Base-by-base conservation (phyloP, 208 protist species). In the Kentomonas sorsogonicus region DNA sequence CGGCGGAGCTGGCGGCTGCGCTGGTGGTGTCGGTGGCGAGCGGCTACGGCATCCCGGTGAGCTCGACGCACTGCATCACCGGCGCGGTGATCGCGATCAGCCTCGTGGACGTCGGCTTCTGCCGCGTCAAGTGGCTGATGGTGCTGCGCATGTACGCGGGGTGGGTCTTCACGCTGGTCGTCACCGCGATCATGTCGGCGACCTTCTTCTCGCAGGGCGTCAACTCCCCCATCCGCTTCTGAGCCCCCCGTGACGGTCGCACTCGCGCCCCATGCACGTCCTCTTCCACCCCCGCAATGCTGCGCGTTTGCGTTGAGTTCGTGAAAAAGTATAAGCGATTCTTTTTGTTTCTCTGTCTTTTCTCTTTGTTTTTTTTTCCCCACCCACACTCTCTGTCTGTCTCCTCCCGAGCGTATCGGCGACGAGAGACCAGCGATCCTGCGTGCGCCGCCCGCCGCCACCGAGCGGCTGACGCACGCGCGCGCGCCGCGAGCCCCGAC, bases 11-110 rank as follows among this genome's bases (percentile, higher is more conserved):
- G 45, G 52, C 77, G 0, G 65, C 74, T 10, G 82, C 82, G 31
- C 52, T 86, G 0, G 76, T 89, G 26, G 72, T 94, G 3, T 79
- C 87, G 18, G 63, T 89, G 26, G 76, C 79, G 36, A 90, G 83
- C 34, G 63, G 45, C 44, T 79, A 77, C 46, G 75, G 74, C 45
- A 68, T 92, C 31, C 87, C 90, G 36, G 77, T 96, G 26, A 91
- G 80, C 3, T 93, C 90, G 4, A 96, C 90, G n/a, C 90, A 96
- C 72, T 85, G 78, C 57, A 91, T 86, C 57, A 83, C 86, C 38
- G 90, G 90, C 10, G 79, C 74, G 16, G 70, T 96, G 26, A 60
- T 92, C 11, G 82, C 83, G 16, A 71, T 86, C 55, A 77, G 75
- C 34, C 73, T 95, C 27, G 59, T 80, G 11, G 81, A 89, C 41